Evolutionary conservation across 352 stramenopile species (phyloP), one percentile per base, ranked within the genome.

Genomic region (Sclerospora graminicola): DNA sequence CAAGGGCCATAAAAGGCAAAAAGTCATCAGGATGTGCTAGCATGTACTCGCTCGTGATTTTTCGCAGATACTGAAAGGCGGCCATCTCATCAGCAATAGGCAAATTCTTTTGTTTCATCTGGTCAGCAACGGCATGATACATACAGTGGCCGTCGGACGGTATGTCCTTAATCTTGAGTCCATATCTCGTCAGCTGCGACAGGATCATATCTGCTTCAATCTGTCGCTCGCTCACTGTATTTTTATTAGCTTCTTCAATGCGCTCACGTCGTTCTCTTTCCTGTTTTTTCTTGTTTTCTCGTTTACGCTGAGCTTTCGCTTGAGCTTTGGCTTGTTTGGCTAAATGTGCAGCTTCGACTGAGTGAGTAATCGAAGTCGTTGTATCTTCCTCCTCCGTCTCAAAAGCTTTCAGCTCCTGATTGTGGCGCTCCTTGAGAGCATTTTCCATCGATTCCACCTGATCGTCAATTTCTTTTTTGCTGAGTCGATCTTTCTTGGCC

Each of bases 81-180:
- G 69, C 63, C 42, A 68, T 51, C 57, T 41, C 10, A 29, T 47
- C 26, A 1, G 21, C 24, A 16, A 47, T 41, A 1, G 60, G 38
- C 11, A 72, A 28, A 0, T 55, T 62, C 37, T 80, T 74, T 37
- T 76, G 63, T 42, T 81, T 62, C 51, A 97, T 68, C 57, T 98
- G 92, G 47, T 96, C 78, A 0, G 74, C 92, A 13, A 99, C 81
- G 2, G 94, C 89, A 45, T 97, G 86, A 70, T 98, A 99, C 64
- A 99, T 87, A 66, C 95, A 99, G 73, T 99, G 80, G 3, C 95
- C 95, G 60, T 99, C 95, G 1, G 94, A 94, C 28, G 82, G 73
- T 13, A 99, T 95, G 48, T 98, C 93, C 32, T 87, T 75, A 51
- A 99, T 91, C 30, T 51, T 51, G 23, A 92, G 60, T 2, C 62